phyloP scores from a whole-genome alignment of 306 rosid genomes.

The Heteromeles arbutifolia region DNA sequence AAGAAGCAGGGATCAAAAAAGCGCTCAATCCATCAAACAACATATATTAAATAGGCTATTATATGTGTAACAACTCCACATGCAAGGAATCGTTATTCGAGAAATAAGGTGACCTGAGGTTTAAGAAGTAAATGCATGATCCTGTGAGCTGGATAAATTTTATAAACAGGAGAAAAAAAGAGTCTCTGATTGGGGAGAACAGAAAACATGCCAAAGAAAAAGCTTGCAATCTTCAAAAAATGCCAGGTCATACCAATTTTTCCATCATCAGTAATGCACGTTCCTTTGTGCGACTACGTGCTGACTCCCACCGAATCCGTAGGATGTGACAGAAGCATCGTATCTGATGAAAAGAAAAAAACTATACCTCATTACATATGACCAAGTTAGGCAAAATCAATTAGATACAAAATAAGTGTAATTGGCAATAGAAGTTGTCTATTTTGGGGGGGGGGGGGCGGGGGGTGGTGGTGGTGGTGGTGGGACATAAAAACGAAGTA shows the following conservation, averaged over 20 bases:
- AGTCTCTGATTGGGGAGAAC: background rate
- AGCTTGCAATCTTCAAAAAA: background rate
- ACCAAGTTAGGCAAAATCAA: background rate
- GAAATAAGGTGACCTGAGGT: background rate
- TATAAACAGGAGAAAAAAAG: background rate
- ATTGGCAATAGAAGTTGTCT: background rate
- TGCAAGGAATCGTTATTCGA: background rate
- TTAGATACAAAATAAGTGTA: background rate
- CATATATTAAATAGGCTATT: background rate
- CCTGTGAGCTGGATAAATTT: background rate
- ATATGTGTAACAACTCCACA: background rate
- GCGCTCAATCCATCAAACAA: background rate
- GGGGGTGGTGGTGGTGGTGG: no score
- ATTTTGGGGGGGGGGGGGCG: background rate
- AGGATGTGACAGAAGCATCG: slow-evolving; percentile 52
- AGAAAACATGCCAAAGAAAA: background rate
- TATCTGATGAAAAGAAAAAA: slow-evolving; percentile 40
- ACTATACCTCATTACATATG: background rate
- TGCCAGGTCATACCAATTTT: slow-evolving; percentile 53
- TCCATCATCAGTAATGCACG: slow-evolving; percentile 89
- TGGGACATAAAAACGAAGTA: no score
- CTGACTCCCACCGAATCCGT: slow-evolving; percentile 90
- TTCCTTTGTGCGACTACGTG: slow-evolving; percentile 85
- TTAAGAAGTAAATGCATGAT: background rate
- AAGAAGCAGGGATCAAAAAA: slow-evolving; percentile 6